A percentile compares a stretch with the other conserved stretches of the same genome.
Conservation (phyloP, 176 grass and related monocot genomes). For the Cymbopogon citratus region DNA sequence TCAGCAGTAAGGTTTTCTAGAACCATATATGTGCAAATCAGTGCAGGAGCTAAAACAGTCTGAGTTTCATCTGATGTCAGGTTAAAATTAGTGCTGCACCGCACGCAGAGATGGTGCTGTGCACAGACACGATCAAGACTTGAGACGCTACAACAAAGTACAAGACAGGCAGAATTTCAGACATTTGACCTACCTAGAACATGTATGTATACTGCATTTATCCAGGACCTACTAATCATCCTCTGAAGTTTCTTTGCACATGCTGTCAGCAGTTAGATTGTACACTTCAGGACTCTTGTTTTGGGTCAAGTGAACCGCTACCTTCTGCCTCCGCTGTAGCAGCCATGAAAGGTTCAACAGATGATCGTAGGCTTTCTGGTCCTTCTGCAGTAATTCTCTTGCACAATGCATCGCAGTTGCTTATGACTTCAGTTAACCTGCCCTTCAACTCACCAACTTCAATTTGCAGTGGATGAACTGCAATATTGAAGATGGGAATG, state of each 20-base stretch:
- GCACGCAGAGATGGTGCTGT: neutral
- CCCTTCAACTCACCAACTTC: conserved; percentile 93
- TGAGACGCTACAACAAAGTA: neutral
- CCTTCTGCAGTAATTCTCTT: conserved; percentile 71
- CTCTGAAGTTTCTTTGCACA: neutral
- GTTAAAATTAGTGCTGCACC: neutral
- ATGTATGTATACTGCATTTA: neutral
- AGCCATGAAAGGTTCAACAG: conserved; percentile 38
- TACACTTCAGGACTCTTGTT: conserved; percentile 20
- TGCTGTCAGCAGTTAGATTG: neutral
- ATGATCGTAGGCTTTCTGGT: conserved; percentile 44
- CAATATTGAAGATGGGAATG: neutral
- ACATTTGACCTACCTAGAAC: neutral
- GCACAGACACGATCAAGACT: neutral
- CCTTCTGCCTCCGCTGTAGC: conserved; percentile 18
- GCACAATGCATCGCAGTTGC: conserved; percentile 78
- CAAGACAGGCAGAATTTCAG: neutral
- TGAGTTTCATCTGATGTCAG: neutral
- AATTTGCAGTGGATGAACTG: conserved; percentile 72
- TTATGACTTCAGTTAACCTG: conserved; percentile 86
- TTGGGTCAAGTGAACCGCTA: conserved; percentile 18
- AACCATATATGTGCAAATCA: neutral
- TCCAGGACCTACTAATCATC: neutral
- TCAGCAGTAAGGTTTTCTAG: neutral
- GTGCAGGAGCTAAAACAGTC: neutral